These are phyloP conservation scores for Piper betle DNA, from an alignment of 164 flowering plant species.

Conservation along the genomic window DNA sequence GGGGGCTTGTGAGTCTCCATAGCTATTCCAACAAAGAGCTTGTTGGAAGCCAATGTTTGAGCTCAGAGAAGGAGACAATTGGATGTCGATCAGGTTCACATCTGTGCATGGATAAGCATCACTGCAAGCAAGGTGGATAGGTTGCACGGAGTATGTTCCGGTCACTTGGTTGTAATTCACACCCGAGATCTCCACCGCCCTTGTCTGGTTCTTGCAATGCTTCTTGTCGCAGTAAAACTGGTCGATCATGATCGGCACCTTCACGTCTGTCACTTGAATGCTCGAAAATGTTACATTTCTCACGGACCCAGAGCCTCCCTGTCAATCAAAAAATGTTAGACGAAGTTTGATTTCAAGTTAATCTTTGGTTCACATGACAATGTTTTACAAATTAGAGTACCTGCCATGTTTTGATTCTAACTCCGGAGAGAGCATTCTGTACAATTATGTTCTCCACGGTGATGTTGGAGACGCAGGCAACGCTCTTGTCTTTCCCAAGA, in stretches of 20 bases:
- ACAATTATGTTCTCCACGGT: slow-evolving; percentile 33
- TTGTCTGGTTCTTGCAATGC: slow-evolving; percentile 61
- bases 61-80: slow-evolving; percentile 20
- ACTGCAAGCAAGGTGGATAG: no score
- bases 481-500: slow-evolving; percentile 60
- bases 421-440: slow-evolving; percentile 39
- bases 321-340: background rate
- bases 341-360: no score
- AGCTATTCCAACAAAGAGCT: slow-evolving; percentile 62
- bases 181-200: slow-evolving; percentile 56
- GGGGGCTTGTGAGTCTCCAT: slow-evolving; percentile 53
- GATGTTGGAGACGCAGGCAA: slow-evolving; percentile 57
- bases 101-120: no score
- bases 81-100: no score
- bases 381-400: slow-evolving; percentile 14
- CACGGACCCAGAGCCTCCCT: slow-evolving; percentile 74
- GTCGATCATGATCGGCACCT: slow-evolving; percentile 67
- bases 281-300: slow-evolving; percentile 53
- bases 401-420: slow-evolving; percentile 76
- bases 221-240: slow-evolving; percentile 71
- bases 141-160: no score
- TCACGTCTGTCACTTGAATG: slow-evolving; percentile 52
- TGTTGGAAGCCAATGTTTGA: slow-evolving; percentile 15
- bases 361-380: no score
- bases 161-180: no score